Evolutionary conservation across 2,329 filamentous ascomycete species (phyloP).

Genomic region (Harringtonia aguacate): DNA sequence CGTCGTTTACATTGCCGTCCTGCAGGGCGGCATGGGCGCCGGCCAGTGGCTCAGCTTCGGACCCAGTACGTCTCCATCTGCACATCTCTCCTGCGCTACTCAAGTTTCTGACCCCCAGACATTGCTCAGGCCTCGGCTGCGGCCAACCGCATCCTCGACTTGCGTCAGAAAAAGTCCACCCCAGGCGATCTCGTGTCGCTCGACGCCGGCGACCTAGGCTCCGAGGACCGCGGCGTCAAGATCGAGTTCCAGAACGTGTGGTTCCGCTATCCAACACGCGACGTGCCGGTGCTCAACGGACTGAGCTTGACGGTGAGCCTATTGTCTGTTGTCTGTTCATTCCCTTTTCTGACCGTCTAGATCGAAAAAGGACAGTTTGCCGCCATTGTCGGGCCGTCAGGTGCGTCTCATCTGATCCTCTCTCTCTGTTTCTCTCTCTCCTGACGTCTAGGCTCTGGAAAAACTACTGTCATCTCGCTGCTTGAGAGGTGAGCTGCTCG

Average conservation of each 20-base stretch:
- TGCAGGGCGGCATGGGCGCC: no score
- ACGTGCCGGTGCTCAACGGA: slow-evolving; percentile 47
- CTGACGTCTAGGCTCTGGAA: slow-evolving; percentile 61
- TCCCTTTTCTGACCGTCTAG: slow-evolving; percentile 49
- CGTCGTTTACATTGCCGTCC: no score
- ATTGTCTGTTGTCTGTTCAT: no score
- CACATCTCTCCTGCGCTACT: slow-evolving; percentile 55
- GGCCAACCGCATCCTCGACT: slow-evolving; percentile 48
- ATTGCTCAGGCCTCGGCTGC: slow-evolving; percentile 47
- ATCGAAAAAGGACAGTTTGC: slow-evolving; percentile 61
- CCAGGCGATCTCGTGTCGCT: no score
- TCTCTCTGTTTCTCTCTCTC: no score
- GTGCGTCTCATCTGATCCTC: no score
- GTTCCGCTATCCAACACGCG: slow-evolving; percentile 50
- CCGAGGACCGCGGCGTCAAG: slow-evolving; percentile 34
- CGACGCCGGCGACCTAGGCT: slow-evolving; percentile 34
- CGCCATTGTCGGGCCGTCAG: slow-evolving; percentile 59
- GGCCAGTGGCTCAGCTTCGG: slow-evolving; percentile 51
- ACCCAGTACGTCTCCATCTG: slow-evolving; percentile 47
- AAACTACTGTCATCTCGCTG: slow-evolving; percentile 55
- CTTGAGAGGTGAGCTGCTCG: no score
- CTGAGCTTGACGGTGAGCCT: no score
- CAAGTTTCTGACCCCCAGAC: slow-evolving; percentile 58
- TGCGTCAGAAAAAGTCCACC: no score
- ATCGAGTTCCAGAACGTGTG: slow-evolving; percentile 46